These are phyloP conservation scores for Metarhizium guizhouense DNA, from an alignment of 2,329 filamentous ascomycete species.

Conservation along the genomic window DNA sequence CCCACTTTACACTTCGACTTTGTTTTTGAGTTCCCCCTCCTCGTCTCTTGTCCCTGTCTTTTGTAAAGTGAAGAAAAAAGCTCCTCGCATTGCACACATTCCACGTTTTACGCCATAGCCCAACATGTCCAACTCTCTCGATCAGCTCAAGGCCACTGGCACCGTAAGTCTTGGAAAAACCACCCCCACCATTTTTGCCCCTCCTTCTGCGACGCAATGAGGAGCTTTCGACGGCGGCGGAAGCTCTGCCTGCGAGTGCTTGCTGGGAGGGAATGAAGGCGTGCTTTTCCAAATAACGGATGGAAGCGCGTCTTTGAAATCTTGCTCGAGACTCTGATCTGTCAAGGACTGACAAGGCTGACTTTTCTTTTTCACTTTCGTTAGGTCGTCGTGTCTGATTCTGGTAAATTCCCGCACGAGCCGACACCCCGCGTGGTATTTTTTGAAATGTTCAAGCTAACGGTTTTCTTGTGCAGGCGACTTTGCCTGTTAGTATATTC, in stretches of 20 bases:
- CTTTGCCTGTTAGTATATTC: slow-evolving; percentile 59
- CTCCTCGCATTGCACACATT: background rate
- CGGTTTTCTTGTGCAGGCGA: slow-evolving; percentile 44
- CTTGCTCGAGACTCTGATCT: no score
- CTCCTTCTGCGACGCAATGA: slow-evolving; percentile 11
- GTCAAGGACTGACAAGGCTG: slow-evolving; percentile 10
- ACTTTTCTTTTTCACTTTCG: slow-evolving; percentile 11
- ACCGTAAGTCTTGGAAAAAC: slow-evolving; percentile 59
- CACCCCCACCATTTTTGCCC: slow-evolving; percentile 20
- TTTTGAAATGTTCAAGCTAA: slow-evolving; percentile 16
- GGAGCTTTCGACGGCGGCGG: background rate
- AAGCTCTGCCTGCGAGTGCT: background rate
- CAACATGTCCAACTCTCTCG: slow-evolving; percentile 78
- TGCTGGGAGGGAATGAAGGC: background rate
- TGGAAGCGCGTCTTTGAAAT: background rate
- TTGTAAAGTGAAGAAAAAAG: background rate
- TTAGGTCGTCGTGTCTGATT: slow-evolving; percentile 92
- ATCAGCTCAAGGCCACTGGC: slow-evolving; percentile 94
- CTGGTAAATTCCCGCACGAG: slow-evolving; percentile 54
- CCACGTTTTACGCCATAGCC: background rate
- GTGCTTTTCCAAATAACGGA: background rate
- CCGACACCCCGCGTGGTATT: slow-evolving; percentile 1
- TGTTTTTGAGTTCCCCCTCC: background rate
- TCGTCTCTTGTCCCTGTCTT: background rate
- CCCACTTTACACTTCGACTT: background rate